Evolutionary conservation across 1,284 basidiomycete species (phyloP), one percentile per base, ranked within the genome.

Genomic region (Fomitopsis pinicola): DNA sequence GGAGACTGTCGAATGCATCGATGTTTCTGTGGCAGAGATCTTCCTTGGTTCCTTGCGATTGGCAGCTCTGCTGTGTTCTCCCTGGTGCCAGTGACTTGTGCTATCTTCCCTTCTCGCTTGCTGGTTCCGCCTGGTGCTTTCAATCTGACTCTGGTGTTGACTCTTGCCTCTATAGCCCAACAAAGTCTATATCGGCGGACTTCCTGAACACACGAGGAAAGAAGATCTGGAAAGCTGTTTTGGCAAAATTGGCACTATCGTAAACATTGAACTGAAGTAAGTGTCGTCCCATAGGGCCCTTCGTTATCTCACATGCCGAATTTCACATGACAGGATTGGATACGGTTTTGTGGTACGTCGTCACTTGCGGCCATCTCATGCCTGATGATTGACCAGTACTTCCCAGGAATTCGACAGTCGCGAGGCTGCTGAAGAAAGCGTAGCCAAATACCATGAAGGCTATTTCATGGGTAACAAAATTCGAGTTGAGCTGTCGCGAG

Each of bases 401-500:
- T 62, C 36, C 19, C 48, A 93, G 90, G 91, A 94, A 84, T 94
- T 94, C 68, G 90, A 92, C 42, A 87, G 62, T 48, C 82, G 83
- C 50, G 86, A 90, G 69, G 88, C 92, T 46, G 91, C 92, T 5
- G 89, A 92, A 71, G 88, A 91, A 73, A 91, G 90, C 63, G 90
- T 94, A 9, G 82, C 87, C 9, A 92, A 92, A 69, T 94, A 93
- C 68, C 82, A 94, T 67, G 91, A 93, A 77, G 91, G 91, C 2
- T 87, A 80, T 63, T 94, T 94, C 72, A 91, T 94, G 89, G 91
- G 92, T 46, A 92, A 91, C 73, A 91, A 91, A 77, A 92, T 94
- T 62, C 86, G 88, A 17, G 92, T 94, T 14, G 92, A 94, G 72
- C 74, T 89, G 17, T 93, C 92, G 48, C 89, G 88, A 73, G 90